phyloP scores from a whole-genome alignment of 2,329 filamentous ascomycete species.

The Monilinia fructicola region DNA sequence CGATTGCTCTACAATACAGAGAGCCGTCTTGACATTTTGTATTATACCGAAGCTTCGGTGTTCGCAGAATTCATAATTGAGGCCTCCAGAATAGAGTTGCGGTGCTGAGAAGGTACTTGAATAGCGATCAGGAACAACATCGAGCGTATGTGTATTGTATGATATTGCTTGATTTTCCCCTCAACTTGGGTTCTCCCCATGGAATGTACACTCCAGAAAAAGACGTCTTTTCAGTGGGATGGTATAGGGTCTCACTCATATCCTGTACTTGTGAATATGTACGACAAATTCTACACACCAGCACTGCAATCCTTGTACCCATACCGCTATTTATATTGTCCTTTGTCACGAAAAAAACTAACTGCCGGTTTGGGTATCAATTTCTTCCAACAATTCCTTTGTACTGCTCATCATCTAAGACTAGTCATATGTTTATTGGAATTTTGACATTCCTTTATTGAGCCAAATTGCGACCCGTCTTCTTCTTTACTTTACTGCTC shows the following conservation, averaged over 20 bases:
- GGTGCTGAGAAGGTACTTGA: not conserved
- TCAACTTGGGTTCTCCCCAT: not conserved
- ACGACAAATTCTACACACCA: not conserved
- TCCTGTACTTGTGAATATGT: not conserved
- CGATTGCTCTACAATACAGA: not conserved
- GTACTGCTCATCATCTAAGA: not conserved
- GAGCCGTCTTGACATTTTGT: not conserved
- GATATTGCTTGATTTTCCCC: not conserved
- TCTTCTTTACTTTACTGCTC: not conserved
- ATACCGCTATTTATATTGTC: not conserved
- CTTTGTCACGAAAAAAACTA: not conserved
- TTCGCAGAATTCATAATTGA: not conserved
- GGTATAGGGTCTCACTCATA: not conserved
- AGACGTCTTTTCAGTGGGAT: not conserved
- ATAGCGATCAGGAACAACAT: not conserved
- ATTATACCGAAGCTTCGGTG: not conserved
- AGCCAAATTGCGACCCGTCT: not conserved
- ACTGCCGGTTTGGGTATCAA: constrained; percentile 4
- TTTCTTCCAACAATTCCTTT: constrained; percentile 12
- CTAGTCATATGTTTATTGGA: not conserved
- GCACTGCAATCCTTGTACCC: not conserved
- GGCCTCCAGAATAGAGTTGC: not conserved
- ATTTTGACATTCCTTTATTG: not conserved
- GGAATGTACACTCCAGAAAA: not conserved
- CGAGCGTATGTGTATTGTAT: not conserved